These are phyloP conservation scores for Ploettnerulaceae sp. DNA, from an alignment of 2,329 filamentous ascomycete species.

Conservation along the genomic window DNA sequence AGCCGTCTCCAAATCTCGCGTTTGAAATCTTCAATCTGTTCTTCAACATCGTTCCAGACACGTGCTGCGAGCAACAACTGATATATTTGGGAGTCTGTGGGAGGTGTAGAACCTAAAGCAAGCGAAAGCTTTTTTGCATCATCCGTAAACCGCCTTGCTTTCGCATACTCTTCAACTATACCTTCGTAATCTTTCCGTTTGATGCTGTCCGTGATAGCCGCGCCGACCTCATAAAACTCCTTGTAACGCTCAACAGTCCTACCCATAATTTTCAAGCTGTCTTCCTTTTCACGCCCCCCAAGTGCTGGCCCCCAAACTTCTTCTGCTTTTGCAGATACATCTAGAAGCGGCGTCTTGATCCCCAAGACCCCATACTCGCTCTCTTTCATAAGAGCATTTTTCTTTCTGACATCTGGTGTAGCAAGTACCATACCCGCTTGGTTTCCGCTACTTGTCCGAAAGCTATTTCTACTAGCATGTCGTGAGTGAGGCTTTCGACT, in stretches of 20 bases:
- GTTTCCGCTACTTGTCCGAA: constrained; percentile 37
- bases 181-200: constrained; percentile 87
- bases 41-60: constrained; percentile 92
- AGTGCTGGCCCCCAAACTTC: constrained; percentile 96
- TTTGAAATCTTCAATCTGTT: constrained; percentile 83
- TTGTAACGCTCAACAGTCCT: constrained; percentile 73
- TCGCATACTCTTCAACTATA: constrained; percentile 79
- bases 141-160: constrained; percentile 76
- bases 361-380: constrained; percentile 85
- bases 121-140: constrained; percentile 68
- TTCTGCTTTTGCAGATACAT: constrained; percentile 89
- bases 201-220: constrained; percentile 74
- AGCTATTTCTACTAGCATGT: constrained; percentile 36
- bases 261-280: constrained; percentile 74
- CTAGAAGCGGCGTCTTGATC: constrained; percentile 81
- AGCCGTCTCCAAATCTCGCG: constrained; percentile 82
- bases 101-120: constrained; percentile 47
- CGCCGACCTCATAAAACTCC: constrained; percentile 76
- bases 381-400: constrained; percentile 88
- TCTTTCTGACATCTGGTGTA: constrained; percentile 58
- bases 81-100: constrained; percentile 76
- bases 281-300: constrained; percentile 85
- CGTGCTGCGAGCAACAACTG: constrained; percentile 82
- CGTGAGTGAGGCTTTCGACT: constrained; percentile 36
- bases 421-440: constrained; percentile 29